phyloP scores from a whole-genome alignment of 179 eudicot species.

The Beta macrorhiza region DNA sequence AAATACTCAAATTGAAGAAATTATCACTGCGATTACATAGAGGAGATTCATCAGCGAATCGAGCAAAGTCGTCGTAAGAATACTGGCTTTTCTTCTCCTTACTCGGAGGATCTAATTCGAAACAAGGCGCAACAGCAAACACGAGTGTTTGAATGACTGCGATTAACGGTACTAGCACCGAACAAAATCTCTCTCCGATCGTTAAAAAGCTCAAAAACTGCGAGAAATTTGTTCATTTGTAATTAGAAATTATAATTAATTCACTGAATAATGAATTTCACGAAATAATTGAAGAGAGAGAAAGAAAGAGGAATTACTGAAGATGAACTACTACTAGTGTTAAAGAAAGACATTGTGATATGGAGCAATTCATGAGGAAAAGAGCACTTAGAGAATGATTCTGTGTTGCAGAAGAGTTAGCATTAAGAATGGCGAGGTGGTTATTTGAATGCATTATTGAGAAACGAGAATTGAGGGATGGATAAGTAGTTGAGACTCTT shows the following conservation, averaged over 20 bases:
- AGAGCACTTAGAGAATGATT: not conserved
- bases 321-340: not conserved
- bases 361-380: conserved; percentile 7
- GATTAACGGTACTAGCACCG: conserved; percentile 46
- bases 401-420: not conserved
- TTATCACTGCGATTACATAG: conserved; percentile 39
- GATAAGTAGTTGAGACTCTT: too few species aligned
- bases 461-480: too few species aligned
- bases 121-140: conserved; percentile 48
- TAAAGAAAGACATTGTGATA: not conserved
- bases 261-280: not conserved
- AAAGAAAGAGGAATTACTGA: not conserved
- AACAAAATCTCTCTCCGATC: conserved; percentile 56
- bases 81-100: conserved; percentile 24
- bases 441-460: too few species aligned
- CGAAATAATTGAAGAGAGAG: not conserved
- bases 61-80: conserved; percentile 33
- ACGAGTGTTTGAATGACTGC: conserved; percentile 52
- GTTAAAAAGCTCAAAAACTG: conserved; percentile 54
- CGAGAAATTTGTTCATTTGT: not conserved
- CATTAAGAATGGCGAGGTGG: too few species aligned
- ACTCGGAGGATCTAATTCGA: conserved; percentile 22
- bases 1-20: too few species aligned
- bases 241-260: not conserved
- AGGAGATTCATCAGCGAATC: conserved; percentile 49